Evolutionary conservation across 2,329 filamentous ascomycete genomes (phyloP), one percentile per base, ranked within the genome.

Genomic region (Alternaria solani): DNA sequence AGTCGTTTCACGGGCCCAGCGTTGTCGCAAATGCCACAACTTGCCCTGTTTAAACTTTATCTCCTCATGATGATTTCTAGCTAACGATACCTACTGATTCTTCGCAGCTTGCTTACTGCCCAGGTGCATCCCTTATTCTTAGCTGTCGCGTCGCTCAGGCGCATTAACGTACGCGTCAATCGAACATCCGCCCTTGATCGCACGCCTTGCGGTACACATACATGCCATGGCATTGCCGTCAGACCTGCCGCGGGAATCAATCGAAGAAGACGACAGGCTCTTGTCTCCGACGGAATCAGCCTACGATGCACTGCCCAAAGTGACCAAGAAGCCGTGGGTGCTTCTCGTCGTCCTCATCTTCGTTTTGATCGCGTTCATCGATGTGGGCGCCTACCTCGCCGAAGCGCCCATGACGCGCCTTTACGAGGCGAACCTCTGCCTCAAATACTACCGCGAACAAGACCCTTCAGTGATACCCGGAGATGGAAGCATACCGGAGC

Each of bases 391-490:
- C 9, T 80, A 79, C 60, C 80, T 84, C 57, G 70, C 79, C 23
- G 74, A 79, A 16, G 78, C 81, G 0, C 82, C 83, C 4, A 77
- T 78, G 65, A 83, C 81, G 7, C 80, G 82, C 51, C 79, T 85
- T 39, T 83, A 77, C 71, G 83, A 85, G 65, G 76, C 79, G 23
- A 83, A 84, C 51, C 77, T 82, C 34, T 85, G 83, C 66, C 75
- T 80, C 20, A 75, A 79, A 34, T 81, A 82, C 68, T 85, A 81
- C 62, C 53, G 74, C 36, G 64, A 72, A 30, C 69, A 78, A 47
- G 81, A 84, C 57, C 76, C 81, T 18, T 77, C 74, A n/a, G 74
- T 80, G 59, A 81, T 85, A 63, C 74, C 70, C 1, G 59, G 67
- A 8, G 73, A 80, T 60, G 81, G 81, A 12, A 73, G 76, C 25